phyloP scores from a whole-genome alignment of 2,329 filamentous ascomycete genomes.

The Colletotrichum spaethianum region DNA sequence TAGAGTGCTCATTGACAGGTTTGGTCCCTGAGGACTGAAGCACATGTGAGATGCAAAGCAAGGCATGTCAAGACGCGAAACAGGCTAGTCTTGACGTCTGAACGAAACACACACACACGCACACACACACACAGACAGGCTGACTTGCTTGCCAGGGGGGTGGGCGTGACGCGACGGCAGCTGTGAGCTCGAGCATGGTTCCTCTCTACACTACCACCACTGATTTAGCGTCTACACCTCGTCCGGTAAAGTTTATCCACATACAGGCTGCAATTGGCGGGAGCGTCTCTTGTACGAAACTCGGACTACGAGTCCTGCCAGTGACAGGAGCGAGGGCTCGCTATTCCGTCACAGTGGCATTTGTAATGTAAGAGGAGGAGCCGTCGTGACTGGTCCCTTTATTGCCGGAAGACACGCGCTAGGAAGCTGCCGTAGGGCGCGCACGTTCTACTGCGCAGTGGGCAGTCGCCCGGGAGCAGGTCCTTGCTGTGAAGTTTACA shows the following conservation, averaged over 20 bases:
- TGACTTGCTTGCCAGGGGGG: background rate
- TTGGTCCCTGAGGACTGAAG: too few relatives aligned
- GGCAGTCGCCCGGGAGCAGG: background rate
- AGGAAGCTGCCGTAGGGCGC: constrained; percentile 18
- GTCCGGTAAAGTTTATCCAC: background rate
- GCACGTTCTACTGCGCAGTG: background rate
- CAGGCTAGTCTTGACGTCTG: background rate
- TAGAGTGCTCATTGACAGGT: background rate
- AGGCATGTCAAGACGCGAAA: background rate
- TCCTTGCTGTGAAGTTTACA: background rate
- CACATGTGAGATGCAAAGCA: background rate
- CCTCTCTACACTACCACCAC: too few relatives aligned
- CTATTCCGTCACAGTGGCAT: constrained; percentile 5
- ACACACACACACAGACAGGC: too few relatives aligned
- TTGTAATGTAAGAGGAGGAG: constrained; percentile 3
- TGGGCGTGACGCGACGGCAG: background rate
- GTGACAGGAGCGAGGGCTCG: background rate
- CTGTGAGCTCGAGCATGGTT: background rate
- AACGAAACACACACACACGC: background rate
- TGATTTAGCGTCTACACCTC: background rate
- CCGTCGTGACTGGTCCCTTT: constrained; percentile 1
- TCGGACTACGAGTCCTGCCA: background rate
- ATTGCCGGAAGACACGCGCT: background rate
- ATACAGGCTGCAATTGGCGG: background rate
- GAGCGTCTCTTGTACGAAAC: background rate